Evolutionary conservation across 2,329 filamentous ascomycete genomes (phyloP), one percentile per base, ranked within the genome.

Genomic region (Tolypocladium guangdongense): DNA sequence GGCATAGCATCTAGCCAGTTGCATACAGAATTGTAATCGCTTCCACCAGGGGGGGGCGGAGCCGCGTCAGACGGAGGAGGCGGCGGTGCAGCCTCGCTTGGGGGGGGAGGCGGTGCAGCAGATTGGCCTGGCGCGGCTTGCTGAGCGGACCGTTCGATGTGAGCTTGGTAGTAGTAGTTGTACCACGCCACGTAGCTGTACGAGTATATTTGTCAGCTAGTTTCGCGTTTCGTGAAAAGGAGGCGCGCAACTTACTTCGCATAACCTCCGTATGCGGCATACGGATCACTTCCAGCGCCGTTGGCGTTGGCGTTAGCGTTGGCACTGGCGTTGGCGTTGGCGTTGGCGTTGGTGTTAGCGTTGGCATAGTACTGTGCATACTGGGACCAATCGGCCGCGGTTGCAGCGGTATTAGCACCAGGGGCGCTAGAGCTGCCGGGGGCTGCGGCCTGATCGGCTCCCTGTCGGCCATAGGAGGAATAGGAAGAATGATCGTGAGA

Each of bases 221-320:
- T 37, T 10, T 47, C 36, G 10, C n/a, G 3, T 12, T 32, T 48
- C 38, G 38, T 33, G 16, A 49, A 7, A 8, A 12, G 8, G 14
- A n/a, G 12, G 41, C 51, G 14, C 27, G 35, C 7, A 35, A 61
- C 75, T 65, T 78, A 88, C 73, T 86, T 87, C 61, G 85, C 81
- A 69, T 93, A 96, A 52, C 92, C 92, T 57, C 92, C 92, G 62
- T 93, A 96, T 10, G 88, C 84, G 43, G 90, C 90, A 67, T 96
- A 96, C 0, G 91, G 92, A 64, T 96, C 90, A 57, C 80, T 75
- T 52, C 77, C 76, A 18, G 39, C 52, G 27, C 38, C 48, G 22
- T 45, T 37, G 30, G 30, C 30, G 27, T n/a, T n/a, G n/a, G n/a
- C n/a, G n/a, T 22, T 41, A n/a, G 41, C 39, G 39, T 5, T 22